These are phyloP conservation scores for Crithidia brevicula DNA, from an alignment of 208 protist genomes.

Conservation along the genomic window DNA sequence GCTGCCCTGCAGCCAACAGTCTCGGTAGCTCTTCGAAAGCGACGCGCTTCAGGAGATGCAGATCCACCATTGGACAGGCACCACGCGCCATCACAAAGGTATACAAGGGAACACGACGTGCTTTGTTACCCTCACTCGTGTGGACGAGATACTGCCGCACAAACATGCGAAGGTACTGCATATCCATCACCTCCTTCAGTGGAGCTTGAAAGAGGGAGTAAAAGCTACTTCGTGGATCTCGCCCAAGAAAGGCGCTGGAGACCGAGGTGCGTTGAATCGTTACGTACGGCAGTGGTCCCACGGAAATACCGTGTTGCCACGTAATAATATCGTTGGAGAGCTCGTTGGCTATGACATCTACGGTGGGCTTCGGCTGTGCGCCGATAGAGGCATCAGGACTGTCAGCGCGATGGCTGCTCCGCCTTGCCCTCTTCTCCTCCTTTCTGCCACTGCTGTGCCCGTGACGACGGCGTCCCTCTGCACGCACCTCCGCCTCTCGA, in stretches of 20 bases:
- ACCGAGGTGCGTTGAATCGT: constrained; percentile 58
- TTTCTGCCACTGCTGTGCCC: not conserved
- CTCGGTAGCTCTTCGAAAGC: constrained; percentile 59
- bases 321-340: not conserved
- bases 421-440: not conserved
- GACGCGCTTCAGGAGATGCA: constrained; percentile 43
- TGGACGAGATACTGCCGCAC: constrained; percentile 68
- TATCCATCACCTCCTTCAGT: constrained; percentile 45
- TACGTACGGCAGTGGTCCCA: constrained; percentile 65
- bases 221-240: constrained; percentile 44
- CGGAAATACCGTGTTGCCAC: not conserved
- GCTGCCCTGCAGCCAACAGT: constrained; percentile 45
- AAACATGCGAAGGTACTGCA: constrained; percentile 81
- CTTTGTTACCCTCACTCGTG: constrained; percentile 64
- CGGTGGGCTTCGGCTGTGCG: too few relatives aligned
- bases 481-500: not conserved
- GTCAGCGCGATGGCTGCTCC: too few relatives aligned
- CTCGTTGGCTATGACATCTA: too few relatives aligned
- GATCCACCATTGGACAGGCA: constrained; percentile 46
- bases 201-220: constrained; percentile 60
- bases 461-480: not conserved
- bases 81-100: constrained; percentile 53
- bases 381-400: too few relatives aligned
- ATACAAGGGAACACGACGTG: constrained; percentile 47
- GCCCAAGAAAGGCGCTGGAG: constrained; percentile 58